phyloP scores from a whole-genome alignment of 345 rosid genomes.

The Sapria himalayana region DNA sequence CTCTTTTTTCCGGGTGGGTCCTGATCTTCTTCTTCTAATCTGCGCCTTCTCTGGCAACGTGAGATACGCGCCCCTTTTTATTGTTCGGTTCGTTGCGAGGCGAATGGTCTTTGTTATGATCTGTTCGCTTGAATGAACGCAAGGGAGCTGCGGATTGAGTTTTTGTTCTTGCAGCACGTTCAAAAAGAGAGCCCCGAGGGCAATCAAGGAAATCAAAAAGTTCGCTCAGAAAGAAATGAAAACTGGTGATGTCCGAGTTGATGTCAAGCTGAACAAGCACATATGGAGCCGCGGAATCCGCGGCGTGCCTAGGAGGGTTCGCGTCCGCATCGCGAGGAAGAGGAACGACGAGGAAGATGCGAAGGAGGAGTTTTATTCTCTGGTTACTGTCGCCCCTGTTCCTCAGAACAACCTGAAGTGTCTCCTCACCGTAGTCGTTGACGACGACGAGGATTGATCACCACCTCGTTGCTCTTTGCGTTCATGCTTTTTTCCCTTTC shows the following conservation, averaged over 20 bases:
- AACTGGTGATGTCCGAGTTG: conserved; percentile 48
- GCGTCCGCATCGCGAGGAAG: conserved; percentile 58
- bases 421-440: conserved; percentile 45
- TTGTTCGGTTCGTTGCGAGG: too few relatives aligned
- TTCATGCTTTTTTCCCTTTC: too few relatives aligned
- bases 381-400: conserved; percentile 41
- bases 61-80: too few relatives aligned
- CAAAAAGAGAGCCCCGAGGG: conserved; percentile 86
- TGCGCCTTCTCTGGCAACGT: too few relatives aligned
- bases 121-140: too few relatives aligned
- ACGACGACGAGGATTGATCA: conserved; percentile 55
- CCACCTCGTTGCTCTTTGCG: too few relatives aligned
- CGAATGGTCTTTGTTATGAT: too few relatives aligned
- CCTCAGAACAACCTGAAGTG: conserved; percentile 41
- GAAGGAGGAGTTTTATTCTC: conserved; percentile 60
- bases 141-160: too few relatives aligned
- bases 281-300: conserved; percentile 72
- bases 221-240: conserved; percentile 66
- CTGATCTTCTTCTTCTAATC: too few relatives aligned
- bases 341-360: conserved; percentile 78
- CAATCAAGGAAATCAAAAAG: conserved; percentile 65
- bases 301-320: conserved; percentile 52
- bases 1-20: too few relatives aligned
- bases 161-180: conserved; percentile 29
- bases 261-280: conserved; percentile 68